Evolutionary conservation across 2,329 filamentous ascomycete species (phyloP).

Genomic region (Aspergillus neoniger): DNA sequence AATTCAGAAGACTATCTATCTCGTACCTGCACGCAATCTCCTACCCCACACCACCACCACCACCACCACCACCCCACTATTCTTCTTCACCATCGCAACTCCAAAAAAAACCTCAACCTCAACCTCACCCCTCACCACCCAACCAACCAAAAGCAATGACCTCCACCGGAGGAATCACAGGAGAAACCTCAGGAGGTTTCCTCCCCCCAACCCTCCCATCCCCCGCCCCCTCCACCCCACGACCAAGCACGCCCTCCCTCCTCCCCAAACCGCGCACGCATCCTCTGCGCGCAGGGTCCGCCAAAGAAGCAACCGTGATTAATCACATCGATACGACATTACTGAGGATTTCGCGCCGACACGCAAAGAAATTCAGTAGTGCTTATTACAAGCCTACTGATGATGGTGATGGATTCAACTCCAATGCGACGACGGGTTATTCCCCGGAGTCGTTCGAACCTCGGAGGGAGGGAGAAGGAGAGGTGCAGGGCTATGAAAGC

Average conservation of each 20-base stretch:
- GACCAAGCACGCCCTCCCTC: conserved; percentile 28
- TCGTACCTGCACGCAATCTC: too few relatives aligned
- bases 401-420: too few relatives aligned
- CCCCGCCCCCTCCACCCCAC: neutral
- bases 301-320: conserved; percentile 61
- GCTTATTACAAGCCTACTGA: conserved; percentile 13
- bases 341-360: conserved; percentile 53
- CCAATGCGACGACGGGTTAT: too few relatives aligned
- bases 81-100: too few relatives aligned
- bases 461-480: conserved; percentile 16
- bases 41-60: too few relatives aligned
- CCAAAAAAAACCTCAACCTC: too few relatives aligned
- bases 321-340: conserved; percentile 58
- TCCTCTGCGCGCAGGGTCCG: conserved; percentile 57
- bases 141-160: conserved; percentile 11
- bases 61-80: too few relatives aligned
- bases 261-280: conserved; percentile 56
- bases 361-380: conserved; percentile 53
- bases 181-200: conserved; percentile 41
- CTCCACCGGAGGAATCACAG: neutral
- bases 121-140: neutral
- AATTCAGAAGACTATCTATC: too few relatives aligned
- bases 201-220: conserved; percentile 33
- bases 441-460: neutral
- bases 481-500: conserved; percentile 56